These are phyloP conservation scores for Solanum aculeatissimum DNA, from an alignment of 305 asterid species.

Conservation along the genomic window DNA sequence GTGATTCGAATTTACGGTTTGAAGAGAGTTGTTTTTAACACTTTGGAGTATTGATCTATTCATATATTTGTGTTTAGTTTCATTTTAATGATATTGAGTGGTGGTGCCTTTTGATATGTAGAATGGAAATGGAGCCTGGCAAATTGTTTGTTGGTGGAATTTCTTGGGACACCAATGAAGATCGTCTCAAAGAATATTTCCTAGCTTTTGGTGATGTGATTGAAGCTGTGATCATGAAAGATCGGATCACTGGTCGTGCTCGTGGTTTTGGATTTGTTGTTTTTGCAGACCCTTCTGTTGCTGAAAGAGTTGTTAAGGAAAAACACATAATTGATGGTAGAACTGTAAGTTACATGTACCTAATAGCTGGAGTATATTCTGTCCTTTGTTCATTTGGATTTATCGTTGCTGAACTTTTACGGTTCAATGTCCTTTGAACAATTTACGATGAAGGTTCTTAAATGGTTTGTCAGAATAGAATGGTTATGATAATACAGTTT, in stretches of 20 bases:
- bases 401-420: background rate
- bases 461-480: background rate
- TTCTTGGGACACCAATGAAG: conserved; percentile 82
- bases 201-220: conserved; percentile 57
- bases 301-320: conserved; percentile 73
- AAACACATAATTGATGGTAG: conserved; percentile 64
- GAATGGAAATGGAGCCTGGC: conserved; percentile 70
- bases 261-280: conserved; percentile 83
- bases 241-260: conserved; percentile 80
- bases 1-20: background rate
- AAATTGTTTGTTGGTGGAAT: conserved; percentile 77
- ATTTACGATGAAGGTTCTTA: background rate
- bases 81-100: background rate
- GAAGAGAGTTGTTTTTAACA: background rate
- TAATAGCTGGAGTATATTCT: background rate
- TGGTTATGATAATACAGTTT: background rate
- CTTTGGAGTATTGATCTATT: background rate
- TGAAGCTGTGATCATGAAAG: conserved; percentile 89
- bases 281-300: conserved; percentile 57
- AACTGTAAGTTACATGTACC: conserved; percentile 38
- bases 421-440: background rate
- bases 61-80: background rate
- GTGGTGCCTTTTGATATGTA: conserved; percentile 5
- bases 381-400: background rate
- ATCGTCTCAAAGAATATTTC: conserved; percentile 55